Base-by-base conservation (phyloP, 345 rosid species). In the Litchi chinensis region DNA sequence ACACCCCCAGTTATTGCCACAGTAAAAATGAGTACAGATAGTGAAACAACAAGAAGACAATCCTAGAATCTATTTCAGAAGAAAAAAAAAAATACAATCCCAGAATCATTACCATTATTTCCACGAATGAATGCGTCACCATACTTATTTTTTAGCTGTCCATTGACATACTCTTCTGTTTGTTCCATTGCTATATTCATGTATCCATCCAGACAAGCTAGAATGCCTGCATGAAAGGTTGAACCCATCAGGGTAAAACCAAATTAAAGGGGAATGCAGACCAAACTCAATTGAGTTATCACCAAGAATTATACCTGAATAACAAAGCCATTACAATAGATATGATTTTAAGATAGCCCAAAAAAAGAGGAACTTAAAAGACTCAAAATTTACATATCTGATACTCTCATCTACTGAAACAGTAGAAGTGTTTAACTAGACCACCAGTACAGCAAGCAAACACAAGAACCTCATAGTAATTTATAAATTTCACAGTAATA, bases 161-260 rank as follows among this genome's bases (percentile, higher is more conserved):
- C 98, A 65, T 96, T 94, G 3, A 94, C 97, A 16, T 96, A 91
- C 82, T 96, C 98, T 68, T 96, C 98, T 0, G 97, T 96, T 82
- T 94, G 98, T 77, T 93, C 99, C 99, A 96, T 96, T 6, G 99
- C 99, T 69, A 96, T 93, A 75, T 94, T 96, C 97, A 92, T 95
- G 77, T 94, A 96, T 18, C 98, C 98, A 85, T 95, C 99, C 22
- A 96, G 88, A 80, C 97, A 92, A 7, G 99, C 90, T 77, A 91
- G 85, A 80, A 90, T 89, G 79, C 97, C 97, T 93, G 89, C 75
- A 84, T 68, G 57, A 32, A 19, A 28, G 62, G 68, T 22, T 1
- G 24, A 75, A 65, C 48, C 39, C 26, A 19, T 65, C 13, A 48
- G 40, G 48, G 62, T 18, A 6, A 70, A 8, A 5, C 26, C 8